phyloP scores from a whole-genome alignment of 306 rosid genomes.

The Calophaca sinica region DNA sequence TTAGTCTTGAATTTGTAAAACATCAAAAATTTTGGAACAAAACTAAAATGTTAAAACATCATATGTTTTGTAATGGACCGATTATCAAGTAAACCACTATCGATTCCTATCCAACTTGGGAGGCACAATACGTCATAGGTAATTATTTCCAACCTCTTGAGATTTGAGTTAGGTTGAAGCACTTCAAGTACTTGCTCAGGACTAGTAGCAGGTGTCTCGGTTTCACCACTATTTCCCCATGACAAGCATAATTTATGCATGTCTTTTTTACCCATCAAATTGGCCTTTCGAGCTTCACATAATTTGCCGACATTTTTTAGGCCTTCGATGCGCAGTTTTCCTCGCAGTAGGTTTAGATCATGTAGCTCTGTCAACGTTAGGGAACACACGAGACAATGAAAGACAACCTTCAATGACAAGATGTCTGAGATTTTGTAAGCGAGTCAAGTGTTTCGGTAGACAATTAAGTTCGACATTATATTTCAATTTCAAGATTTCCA shows the following conservation, averaged over 20 bases:
- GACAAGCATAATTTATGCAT: background rate
- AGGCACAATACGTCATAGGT: background rate
- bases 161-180: conserved; percentile 29
- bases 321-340: background rate
- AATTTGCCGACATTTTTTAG: background rate
- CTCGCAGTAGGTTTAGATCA: background rate
- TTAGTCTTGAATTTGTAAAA: no score
- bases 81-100: background rate
- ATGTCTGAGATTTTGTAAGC: conserved; percentile 26
- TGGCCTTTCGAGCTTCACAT: background rate
- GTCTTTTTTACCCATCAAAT: background rate
- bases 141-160: background rate
- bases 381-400: background rate
- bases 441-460: background rate
- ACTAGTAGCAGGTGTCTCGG: background rate
- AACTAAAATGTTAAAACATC: no score
- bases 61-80: no score
- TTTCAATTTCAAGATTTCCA: background rate
- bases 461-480: accelerated
- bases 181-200: conserved; percentile 16
- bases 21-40: no score
- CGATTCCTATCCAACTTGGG: background rate
- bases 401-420: background rate
- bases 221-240: background rate
- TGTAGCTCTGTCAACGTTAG: background rate